These are phyloP conservation scores for Xylogone sp. DNA, from an alignment of 2,329 filamentous ascomycete genomes.

Conservation along the genomic window DNA sequence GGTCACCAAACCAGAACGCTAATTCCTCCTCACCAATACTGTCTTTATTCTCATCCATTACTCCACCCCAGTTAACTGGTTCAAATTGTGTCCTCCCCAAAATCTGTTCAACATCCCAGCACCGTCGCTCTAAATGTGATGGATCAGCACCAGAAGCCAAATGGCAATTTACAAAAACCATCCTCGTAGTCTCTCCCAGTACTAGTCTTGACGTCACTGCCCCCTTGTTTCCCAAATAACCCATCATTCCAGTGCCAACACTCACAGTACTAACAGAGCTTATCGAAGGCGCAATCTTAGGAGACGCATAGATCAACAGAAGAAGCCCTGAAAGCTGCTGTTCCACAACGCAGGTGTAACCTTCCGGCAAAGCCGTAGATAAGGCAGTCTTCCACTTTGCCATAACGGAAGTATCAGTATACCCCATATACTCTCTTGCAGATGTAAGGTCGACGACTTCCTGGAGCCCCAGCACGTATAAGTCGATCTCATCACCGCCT, in stretches of 20 bases:
- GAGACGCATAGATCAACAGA: constrained; percentile 80
- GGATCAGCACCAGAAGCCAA: constrained; percentile 83
- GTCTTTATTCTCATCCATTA: constrained; percentile 61
- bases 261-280: constrained; percentile 77
- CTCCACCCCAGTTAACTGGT: constrained; percentile 61
- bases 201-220: constrained; percentile 78
- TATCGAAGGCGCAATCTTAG: constrained; percentile 68
- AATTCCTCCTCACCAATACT: constrained; percentile 88
- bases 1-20: constrained; percentile 91
- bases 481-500: constrained; percentile 67
- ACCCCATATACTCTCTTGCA: constrained; percentile 74
- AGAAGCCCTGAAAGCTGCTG: constrained; percentile 86
- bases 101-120: constrained; percentile 87
- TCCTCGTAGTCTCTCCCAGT: constrained; percentile 80
- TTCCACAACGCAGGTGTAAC: constrained; percentile 72
- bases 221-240: constrained; percentile 96
- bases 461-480: constrained; percentile 89
- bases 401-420: constrained; percentile 66
- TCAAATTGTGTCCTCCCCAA: constrained; percentile 72
- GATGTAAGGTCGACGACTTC: constrained; percentile 86
- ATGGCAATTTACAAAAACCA: constrained; percentile 91
- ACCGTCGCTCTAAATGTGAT: constrained; percentile 72
- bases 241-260: constrained; percentile 85
- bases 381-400: constrained; percentile 80
- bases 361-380: constrained; percentile 67